phyloP scores from a whole-genome alignment of 306 rosid genomes.

The Lithocarpus polystachyus region DNA sequence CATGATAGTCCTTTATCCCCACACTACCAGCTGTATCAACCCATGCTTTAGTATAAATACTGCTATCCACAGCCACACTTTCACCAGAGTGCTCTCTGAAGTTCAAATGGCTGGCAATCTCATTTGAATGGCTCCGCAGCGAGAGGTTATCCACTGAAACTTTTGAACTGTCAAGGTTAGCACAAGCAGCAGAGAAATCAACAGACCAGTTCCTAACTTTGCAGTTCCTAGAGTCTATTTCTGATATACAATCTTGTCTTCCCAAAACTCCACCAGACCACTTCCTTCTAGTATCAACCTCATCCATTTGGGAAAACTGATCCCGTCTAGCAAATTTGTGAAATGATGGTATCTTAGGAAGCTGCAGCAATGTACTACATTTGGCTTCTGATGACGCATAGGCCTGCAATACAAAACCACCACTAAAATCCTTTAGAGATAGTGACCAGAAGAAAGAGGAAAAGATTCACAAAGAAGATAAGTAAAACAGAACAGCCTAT shows the following conservation, averaged over 20 bases:
- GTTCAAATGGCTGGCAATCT: slow-evolving; percentile 74
- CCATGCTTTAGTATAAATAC: slow-evolving; percentile 94
- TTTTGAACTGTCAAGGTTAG: slow-evolving; percentile 74
- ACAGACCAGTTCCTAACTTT: slow-evolving; percentile 98
- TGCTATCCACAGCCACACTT: slow-evolving; percentile 89
- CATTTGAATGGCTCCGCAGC: slow-evolving; percentile 91
- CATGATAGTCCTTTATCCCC: slow-evolving; percentile 82
- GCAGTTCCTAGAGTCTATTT: slow-evolving; percentile 95
- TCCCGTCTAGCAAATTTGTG: slow-evolving; percentile 92
- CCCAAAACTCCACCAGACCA: slow-evolving; percentile 87
- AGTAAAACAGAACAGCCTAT: neutral
- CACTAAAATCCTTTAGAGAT: slow-evolving; percentile 12
- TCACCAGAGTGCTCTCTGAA: slow-evolving; percentile 96
- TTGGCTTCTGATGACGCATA: slow-evolving; percentile 95
- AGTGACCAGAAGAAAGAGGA: slow-evolving; percentile 11
- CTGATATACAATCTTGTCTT: slow-evolving; percentile 91
- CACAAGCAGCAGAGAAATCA: slow-evolving; percentile 92
- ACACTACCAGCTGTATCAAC: slow-evolving; percentile 86
- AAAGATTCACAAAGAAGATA: slow-evolving; percentile 8
- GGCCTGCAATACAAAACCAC: slow-evolving; percentile 59
- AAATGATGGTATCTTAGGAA: slow-evolving; percentile 98
- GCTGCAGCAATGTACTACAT: slow-evolving; percentile 61
- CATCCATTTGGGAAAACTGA: slow-evolving; percentile 71
- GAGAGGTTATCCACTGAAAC: slow-evolving; percentile 82
- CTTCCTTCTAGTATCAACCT: slow-evolving; percentile 67